These are phyloP conservation scores for Monilinia aucupariae DNA, from an alignment of 2,329 filamentous ascomycete species.

Conservation along the genomic window DNA sequence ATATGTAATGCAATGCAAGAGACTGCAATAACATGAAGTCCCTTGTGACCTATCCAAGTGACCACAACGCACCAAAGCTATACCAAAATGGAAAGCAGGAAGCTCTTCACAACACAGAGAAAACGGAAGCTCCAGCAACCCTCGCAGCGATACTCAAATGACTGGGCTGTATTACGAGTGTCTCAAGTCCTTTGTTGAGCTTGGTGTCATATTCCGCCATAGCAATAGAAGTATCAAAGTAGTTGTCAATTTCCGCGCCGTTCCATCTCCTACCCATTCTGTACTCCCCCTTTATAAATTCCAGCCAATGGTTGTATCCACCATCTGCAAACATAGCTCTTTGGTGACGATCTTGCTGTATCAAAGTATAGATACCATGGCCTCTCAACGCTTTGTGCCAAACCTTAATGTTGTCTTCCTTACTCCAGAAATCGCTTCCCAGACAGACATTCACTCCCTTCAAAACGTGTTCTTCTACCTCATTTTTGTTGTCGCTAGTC, in stretches of 20 bases:
- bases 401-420: not conserved
- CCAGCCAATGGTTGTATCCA: not conserved
- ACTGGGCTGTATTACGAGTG: not conserved
- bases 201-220: not conserved
- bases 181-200: accelerated
- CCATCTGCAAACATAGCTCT: not conserved
- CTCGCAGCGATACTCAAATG: not conserved
- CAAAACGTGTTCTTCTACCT: not conserved
- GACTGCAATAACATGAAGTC: too few relatives aligned
- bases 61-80: too few relatives aligned
- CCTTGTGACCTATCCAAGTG: not conserved
- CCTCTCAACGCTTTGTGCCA: not conserved
- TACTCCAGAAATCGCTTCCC: not conserved
- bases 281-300: not conserved
- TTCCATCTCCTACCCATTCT: not conserved
- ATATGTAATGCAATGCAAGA: not conserved
- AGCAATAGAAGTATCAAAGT: not conserved
- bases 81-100: not conserved
- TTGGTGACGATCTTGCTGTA: not conserved
- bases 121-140: not conserved
- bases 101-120: not conserved
- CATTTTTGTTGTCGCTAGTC: not conserved
- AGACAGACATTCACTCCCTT: not conserved
- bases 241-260: not conserved
- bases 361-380: not conserved